Conservation (phyloP, 371 early-diverging fungal genomes). For the Sanchytrium tribonematis region DNA sequence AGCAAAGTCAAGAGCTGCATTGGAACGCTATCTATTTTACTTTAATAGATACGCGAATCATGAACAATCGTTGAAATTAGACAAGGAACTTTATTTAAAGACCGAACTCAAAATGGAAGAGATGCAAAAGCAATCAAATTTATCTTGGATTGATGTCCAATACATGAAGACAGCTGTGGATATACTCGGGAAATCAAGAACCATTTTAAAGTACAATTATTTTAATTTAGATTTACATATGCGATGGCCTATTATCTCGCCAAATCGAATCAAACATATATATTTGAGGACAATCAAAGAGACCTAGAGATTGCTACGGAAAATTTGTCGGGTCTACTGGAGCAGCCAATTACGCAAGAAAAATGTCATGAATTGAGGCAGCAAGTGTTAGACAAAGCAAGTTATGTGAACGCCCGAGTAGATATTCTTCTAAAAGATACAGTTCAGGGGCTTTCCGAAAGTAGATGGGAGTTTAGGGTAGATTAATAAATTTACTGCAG, state of each 20-base stretch:
- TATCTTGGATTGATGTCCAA: conserved; percentile 95
- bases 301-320: conserved; percentile 85
- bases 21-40: conserved; percentile 71
- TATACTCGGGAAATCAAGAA: conserved; percentile 50
- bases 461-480: conserved; percentile 42
- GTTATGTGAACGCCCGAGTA: conserved; percentile 37
- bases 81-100: conserved; percentile 47
- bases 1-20: conserved; percentile 49
- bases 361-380: conserved; percentile 43
- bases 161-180: conserved; percentile 74
- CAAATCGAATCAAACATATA: conserved; percentile 50
- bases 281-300: conserved; percentile 87
- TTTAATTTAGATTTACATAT: conserved; percentile 23
- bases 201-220: conserved; percentile 63
- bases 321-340: conserved; percentile 52
- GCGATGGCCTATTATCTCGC: conserved; percentile 73
- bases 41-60: conserved; percentile 91
- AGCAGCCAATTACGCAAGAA: conserved; percentile 33
- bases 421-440: conserved; percentile 51
- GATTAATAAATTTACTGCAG: background rate
- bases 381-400: conserved; percentile 46
- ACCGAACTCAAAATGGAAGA: conserved; percentile 85
- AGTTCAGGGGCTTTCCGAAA: conserved; percentile 37
- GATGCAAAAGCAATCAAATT: conserved; percentile 49
- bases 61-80: conserved; percentile 68